phyloP scores from a whole-genome alignment of 345 rosid genomes.

The Populus nigra region DNA sequence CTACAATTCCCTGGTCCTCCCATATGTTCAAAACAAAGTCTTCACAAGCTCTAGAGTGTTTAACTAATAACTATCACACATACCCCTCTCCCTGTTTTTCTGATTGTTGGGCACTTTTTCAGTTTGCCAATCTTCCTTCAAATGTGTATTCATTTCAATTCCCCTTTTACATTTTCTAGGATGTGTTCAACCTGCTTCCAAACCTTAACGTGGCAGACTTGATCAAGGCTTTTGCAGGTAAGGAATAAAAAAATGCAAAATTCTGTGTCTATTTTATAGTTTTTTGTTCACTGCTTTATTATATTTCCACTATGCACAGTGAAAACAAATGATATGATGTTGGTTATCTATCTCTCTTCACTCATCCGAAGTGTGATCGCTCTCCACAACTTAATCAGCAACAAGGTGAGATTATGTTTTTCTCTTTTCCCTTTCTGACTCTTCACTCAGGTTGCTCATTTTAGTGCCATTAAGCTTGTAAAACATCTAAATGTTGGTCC shows the following conservation, averaged over 20 bases:
- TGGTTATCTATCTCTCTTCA: constrained; percentile 75
- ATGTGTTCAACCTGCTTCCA: constrained; percentile 88
- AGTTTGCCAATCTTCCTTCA: neutral
- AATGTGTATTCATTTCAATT: neutral
- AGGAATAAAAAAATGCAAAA: neutral
- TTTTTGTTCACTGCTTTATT: neutral
- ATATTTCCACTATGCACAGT: constrained; percentile 39
- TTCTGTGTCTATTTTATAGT: neutral
- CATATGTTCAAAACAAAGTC: neutral
- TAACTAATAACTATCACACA: neutral
- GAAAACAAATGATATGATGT: constrained; percentile 92
- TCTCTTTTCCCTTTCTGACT: neutral
- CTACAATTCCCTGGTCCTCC: neutral
- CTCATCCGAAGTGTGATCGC: constrained; percentile 83
- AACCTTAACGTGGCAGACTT: constrained; percentile 70
- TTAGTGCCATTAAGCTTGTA: neutral
- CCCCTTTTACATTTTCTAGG: constrained; percentile 35
- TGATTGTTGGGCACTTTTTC: neutral
- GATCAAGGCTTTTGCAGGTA: constrained; percentile 86
- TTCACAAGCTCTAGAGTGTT: neutral
- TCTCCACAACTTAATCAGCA: constrained; percentile 89
- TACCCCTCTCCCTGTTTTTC: neutral
- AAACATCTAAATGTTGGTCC: neutral
- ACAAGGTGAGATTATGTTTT: constrained; percentile 52
- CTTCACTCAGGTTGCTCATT: neutral